Evolutionary conservation across 345 rosid species (phyloP).

Genomic region (Garcia nutans): DNA sequence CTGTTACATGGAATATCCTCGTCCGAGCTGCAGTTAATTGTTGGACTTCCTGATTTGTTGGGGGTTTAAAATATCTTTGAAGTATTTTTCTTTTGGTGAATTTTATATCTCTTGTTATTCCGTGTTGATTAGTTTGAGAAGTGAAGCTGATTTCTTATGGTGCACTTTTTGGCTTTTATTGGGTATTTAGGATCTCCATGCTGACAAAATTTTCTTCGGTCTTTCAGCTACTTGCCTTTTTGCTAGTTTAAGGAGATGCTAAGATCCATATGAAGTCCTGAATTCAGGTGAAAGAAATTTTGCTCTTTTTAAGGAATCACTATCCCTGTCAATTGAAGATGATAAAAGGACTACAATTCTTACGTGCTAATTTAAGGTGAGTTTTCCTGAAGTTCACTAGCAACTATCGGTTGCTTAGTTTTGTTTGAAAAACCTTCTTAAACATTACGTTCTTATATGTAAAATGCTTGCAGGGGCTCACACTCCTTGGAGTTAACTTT

Average conservation of each 20-base stretch:
- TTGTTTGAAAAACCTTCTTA: neutral
- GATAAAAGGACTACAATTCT: too few relatives aligned
- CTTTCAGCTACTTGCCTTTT: slow-evolving; percentile 1
- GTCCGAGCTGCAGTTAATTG: slow-evolving; percentile 59
- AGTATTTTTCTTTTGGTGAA: neutral
- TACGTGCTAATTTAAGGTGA: neutral
- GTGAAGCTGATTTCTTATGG: neutral
- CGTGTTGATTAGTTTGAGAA: slow-evolving; percentile 2
- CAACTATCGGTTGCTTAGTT: neutral
- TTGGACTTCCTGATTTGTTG: slow-evolving; percentile 9
- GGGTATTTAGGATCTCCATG: neutral
- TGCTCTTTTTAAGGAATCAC: neutral
- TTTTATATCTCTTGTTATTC: neutral
- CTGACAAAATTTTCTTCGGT: neutral
- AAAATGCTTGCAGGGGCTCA: slow-evolving; percentile 12
- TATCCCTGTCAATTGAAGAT: neutral
- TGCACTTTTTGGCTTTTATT: neutral
- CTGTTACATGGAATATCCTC: slow-evolving; percentile 77
- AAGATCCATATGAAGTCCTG: slow-evolving; percentile 5
- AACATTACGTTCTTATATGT: slow-evolving; percentile 5
- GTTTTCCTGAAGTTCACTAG: neutral
- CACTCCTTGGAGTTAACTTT: neutral
- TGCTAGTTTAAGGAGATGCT: slow-evolving; percentile 9
- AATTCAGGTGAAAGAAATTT: neutral
- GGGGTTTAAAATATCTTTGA: slow-evolving; percentile 1